Base-by-base conservation (phyloP, 2,329 filamentous ascomycete species). In the Fusarium succisae region DNA sequence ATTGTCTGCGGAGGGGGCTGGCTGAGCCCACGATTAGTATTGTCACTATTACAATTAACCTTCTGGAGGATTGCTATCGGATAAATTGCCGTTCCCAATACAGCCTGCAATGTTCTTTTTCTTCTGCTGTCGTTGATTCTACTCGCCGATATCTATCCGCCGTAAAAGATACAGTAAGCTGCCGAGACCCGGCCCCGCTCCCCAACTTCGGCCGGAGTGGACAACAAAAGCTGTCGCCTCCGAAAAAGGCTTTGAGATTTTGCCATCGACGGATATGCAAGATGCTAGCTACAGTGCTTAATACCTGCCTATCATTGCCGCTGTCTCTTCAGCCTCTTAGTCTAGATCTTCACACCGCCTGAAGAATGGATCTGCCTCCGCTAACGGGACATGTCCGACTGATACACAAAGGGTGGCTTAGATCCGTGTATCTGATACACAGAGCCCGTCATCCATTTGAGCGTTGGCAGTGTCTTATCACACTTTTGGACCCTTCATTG, bases 341-440 rank as follows among this genome's bases (percentile, higher is more conserved):
- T 55, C 41, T 54, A 50, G 59, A 58, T 72, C 63, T 51, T 69
- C 68, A 69, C 72, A 74, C 72, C 72, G 72, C 72, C 71, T 72
- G 63, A 59, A 69, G 66, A 70, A 70, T 74, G 72, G 71, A 74
- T 74, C 72, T 74, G 59, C 57, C 65, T 56, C 32, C 58, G 56
- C 63, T 47, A 59, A 45, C 68, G 72, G 68, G 68, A 72, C 47
- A 69, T 64, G 63, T 3, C 72, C 71, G 71, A 69, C 55, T 65
- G 32, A 39, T 65, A 39, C 63, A 45, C 30, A 3, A 50, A 26
- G 5, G 44, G 50, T 56, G 64, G 50, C 56, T 63, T 50, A 55
- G 35, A 63, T 50, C 56, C 22, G 24, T 47, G 41, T 54, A 28
- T 37, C 24, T 32, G 26, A 47, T 30, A 41, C 41, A 32, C 24